A percentile compares a stretch with the other conserved stretches of the same genome.
Evolutionary conservation across 805 yeast species (phyloP).

Genomic region (Ogataea henricii): DNA sequence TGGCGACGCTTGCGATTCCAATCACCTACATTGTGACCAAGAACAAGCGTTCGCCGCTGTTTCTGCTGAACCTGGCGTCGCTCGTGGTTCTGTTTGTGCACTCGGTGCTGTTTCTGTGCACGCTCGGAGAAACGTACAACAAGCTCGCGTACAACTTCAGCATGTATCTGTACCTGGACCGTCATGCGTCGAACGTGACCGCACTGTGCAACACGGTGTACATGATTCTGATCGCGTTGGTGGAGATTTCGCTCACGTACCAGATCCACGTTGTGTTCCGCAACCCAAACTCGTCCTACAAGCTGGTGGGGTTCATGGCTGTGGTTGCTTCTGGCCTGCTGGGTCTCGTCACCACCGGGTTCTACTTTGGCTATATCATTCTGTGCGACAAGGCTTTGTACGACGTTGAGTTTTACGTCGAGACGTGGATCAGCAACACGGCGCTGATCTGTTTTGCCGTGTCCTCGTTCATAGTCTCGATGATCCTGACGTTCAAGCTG

Average conservation of each 20-base stretch:
- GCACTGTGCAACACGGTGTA: constrained; percentile 65
- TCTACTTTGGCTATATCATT: constrained; percentile 58
- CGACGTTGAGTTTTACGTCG: constrained; percentile 21
- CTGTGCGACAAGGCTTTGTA: constrained; percentile 41
- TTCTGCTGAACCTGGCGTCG: constrained; percentile 67
- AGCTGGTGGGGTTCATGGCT: constrained; percentile 41
- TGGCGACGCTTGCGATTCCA: constrained; percentile 49
- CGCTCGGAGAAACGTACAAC: constrained; percentile 53
- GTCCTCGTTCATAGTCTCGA: constrained; percentile 64
- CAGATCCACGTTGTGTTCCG: constrained; percentile 75
- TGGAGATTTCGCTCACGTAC: constrained; percentile 66
- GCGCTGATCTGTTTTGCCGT: constrained; percentile 67
- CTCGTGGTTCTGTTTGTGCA: constrained; percentile 59
- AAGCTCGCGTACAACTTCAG: constrained; percentile 51
- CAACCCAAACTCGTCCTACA: constrained; percentile 46
- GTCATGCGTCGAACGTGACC: constrained; percentile 46
- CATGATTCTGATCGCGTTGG: constrained; percentile 56
- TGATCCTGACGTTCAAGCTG: constrained; percentile 65
- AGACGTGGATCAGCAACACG: constrained; percentile 47
- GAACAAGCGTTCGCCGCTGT: constrained; percentile 65
- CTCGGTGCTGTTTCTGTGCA: constrained; percentile 58
- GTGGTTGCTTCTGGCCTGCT: constrained; percentile 43
- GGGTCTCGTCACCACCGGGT: constrained; percentile 55
- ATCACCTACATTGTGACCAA: constrained; percentile 50
- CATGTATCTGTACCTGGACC: constrained; percentile 42